Evolutionary conservation across 108 stramenopile species (phyloP).

Genomic region (Poteriospumella lacustris): DNA sequence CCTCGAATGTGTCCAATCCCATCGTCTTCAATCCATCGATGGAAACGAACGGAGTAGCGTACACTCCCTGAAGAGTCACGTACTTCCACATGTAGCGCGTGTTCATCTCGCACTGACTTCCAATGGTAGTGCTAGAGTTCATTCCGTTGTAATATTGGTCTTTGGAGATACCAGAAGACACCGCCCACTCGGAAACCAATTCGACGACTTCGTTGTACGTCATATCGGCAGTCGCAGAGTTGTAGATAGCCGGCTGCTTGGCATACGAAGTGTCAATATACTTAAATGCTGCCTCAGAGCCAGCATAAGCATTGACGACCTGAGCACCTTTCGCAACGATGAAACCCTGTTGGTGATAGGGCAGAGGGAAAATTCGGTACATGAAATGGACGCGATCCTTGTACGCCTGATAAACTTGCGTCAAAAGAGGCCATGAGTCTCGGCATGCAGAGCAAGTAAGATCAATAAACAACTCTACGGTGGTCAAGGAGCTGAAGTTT

Average conservation of each 20-base stretch:
- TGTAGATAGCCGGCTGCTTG: constrained; percentile 4
- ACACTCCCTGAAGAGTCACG: neutral
- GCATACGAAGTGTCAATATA: constrained; percentile 16
- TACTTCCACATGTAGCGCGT: constrained; percentile 23
- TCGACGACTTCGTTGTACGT: constrained; percentile 12
- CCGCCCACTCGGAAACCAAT: neutral
- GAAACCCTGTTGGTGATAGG: constrained; percentile 17
- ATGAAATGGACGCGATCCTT: neutral
- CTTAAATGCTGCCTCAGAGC: neutral
- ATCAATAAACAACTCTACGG: constrained; percentile 16
- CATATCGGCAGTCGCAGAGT: constrained; percentile 13
- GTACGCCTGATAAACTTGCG: neutral
- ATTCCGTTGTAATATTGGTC: constrained; percentile 6
- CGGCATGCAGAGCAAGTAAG: neutral
- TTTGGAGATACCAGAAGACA: neutral
- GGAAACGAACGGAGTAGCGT: neutral
- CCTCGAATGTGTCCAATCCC: neutral
- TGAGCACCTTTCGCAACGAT: constrained; percentile 11
- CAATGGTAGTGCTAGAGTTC: neutral
- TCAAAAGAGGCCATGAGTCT: neutral
- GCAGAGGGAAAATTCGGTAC: constrained; percentile 16
- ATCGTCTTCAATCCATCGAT: neutral
- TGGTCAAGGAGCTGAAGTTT: neutral
- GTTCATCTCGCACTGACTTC: neutral
- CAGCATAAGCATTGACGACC: neutral